Conservation (phyloP, 2,329 filamentous ascomycete species). For the Dothistroma pini region DNA sequence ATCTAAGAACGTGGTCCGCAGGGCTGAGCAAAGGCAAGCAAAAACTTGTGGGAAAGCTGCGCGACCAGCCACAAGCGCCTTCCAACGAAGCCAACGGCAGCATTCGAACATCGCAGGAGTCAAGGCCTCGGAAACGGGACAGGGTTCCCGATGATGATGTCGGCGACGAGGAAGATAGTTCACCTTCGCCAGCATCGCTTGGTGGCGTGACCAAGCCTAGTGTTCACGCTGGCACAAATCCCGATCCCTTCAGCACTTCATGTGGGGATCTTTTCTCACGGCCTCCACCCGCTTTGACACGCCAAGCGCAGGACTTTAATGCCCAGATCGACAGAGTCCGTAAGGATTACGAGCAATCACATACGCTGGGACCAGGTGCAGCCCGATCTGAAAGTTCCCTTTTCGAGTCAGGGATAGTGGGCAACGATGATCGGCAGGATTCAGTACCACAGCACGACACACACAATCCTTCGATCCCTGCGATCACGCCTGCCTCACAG, state of each 20-base stretch:
- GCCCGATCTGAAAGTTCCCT: not conserved
- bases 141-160: not conserved
- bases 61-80: not conserved
- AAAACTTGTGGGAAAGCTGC: constrained; percentile 7
- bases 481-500: constrained; percentile 28
- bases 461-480: constrained; percentile 26
- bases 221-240: constrained; percentile 20
- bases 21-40: constrained; percentile 11
- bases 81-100: not conserved
- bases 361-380: not conserved
- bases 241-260: constrained; percentile 26
- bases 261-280: constrained; percentile 31
- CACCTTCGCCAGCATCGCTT: not conserved
- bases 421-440: not conserved
- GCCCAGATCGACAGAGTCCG: constrained; percentile 28
- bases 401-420: not conserved
- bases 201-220: not conserved
- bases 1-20: not conserved
- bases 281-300: constrained; percentile 21
- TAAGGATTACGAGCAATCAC: not conserved
- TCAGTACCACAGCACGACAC: not conserved
- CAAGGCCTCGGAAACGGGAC: not conserved
- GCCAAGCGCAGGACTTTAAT: constrained; percentile 40
- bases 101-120: not conserved
- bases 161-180: not conserved